These are phyloP conservation scores for Farysia itapuensis DNA, from an alignment of 1,284 basidiomycete species.

Conservation along the genomic window DNA sequence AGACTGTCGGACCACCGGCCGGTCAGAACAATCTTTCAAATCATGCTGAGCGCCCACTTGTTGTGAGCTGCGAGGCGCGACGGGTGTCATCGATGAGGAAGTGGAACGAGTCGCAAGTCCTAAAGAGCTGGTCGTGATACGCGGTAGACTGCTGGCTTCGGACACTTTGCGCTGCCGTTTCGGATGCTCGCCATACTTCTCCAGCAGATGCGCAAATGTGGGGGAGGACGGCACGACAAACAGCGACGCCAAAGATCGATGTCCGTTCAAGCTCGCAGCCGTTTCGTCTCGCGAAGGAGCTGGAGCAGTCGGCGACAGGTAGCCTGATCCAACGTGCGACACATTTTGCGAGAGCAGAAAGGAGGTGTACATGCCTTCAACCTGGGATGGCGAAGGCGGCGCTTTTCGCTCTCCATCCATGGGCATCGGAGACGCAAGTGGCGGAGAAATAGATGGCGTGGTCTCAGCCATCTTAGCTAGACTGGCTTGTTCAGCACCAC, in stretches of 20 bases:
- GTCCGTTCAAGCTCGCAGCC: neutral
- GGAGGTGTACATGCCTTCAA: constrained; percentile 26
- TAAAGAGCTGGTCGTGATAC: too few relatives aligned
- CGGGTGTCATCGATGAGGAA: too few relatives aligned
- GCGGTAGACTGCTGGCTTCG: too few relatives aligned
- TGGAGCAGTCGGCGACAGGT: constrained; percentile 8
- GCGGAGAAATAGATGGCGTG: neutral
- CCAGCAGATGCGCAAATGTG: constrained; percentile 2
- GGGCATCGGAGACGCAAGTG: constrained; percentile 1
- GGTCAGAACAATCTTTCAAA: too few relatives aligned
- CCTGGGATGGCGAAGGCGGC: constrained; percentile 6
- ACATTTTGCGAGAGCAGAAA: constrained; percentile 24
- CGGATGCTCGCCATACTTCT: too few relatives aligned
- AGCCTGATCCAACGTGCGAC: constrained; percentile 9
- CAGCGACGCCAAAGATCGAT: constrained; percentile 9
- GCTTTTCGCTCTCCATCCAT: neutral
- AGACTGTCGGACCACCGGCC: too few relatives aligned
- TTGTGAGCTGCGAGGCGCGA: too few relatives aligned
- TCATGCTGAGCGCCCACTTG: too few relatives aligned
- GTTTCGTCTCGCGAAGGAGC: neutral
- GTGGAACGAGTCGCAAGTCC: too few relatives aligned
- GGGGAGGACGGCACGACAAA: constrained; percentile 1
- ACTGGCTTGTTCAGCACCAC: neutral
- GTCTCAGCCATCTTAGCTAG: too few relatives aligned
- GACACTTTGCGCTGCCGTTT: too few relatives aligned